Conservation (phyloP, 108 stramenopile species). For the Nannochloropsis gaditana region DNA sequence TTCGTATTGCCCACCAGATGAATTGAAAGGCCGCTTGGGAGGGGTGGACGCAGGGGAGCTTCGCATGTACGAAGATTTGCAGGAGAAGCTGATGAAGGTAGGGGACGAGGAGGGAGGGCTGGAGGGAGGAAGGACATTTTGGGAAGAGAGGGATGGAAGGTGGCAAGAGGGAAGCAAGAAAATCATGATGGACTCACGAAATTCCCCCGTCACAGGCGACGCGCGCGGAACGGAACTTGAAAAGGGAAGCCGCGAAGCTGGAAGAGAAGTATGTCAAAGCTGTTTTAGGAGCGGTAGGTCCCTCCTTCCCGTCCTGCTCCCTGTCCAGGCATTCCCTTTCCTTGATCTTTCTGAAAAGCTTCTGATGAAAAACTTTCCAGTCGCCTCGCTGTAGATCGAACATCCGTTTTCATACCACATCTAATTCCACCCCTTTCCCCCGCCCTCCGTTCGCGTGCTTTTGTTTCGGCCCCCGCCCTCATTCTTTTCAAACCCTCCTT, state of each 20-base stretch:
- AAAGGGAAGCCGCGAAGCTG: neutral
- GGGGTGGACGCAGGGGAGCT: neutral
- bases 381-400: too few relatives aligned
- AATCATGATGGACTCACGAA: neutral
- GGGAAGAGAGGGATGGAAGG: neutral
- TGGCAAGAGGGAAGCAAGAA: neutral
- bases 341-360: neutral
- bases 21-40: neutral
- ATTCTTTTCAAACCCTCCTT: neutral
- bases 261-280: neutral
- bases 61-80: neutral
- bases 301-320: neutral
- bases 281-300: neutral
- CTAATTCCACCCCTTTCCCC: too few relatives aligned
- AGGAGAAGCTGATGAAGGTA: conserved; percentile 12
- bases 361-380: too few relatives aligned
- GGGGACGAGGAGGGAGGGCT: neutral
- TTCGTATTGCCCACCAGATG: neutral
- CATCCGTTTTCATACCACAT: too few relatives aligned
- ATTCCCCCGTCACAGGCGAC: neutral
- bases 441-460: too few relatives aligned
- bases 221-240: neutral
- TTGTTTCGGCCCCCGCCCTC: neutral
- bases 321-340: neutral
- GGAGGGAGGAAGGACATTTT: neutral